These are phyloP conservation scores for Aureobasidium pullulans DNA, from an alignment of 2,329 filamentous ascomycete species.

Conservation along the genomic window DNA sequence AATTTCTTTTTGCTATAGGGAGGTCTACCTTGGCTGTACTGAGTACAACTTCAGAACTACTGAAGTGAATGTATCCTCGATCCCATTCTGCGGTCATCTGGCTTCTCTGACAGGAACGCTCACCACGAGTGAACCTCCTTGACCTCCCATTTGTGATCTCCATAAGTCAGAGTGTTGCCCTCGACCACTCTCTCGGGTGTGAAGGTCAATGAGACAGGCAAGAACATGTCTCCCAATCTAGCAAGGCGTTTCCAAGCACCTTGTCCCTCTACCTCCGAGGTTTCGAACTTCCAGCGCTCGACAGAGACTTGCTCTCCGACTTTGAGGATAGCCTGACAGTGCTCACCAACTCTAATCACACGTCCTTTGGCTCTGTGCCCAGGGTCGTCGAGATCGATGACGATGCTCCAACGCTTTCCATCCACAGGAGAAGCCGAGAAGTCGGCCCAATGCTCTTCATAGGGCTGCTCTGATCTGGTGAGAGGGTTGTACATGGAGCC, in stretches of 20 bases:
- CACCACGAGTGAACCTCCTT: constrained; percentile 25
- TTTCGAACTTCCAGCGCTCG: constrained; percentile 49
- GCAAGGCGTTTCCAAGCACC: constrained; percentile 31
- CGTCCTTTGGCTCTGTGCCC: constrained; percentile 37
- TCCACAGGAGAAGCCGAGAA: constrained; percentile 27
- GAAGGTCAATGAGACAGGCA: constrained; percentile 35
- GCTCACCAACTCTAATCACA: constrained; percentile 47
- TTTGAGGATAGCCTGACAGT: constrained; percentile 50
- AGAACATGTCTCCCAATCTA: constrained; percentile 31
- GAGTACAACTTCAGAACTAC: too few species aligned
- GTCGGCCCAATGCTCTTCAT: constrained; percentile 62
- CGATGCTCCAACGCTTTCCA: constrained; percentile 24
- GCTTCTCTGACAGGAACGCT: not conserved
- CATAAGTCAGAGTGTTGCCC: constrained; percentile 27
- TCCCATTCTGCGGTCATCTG: too few species aligned
- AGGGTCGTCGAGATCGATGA: constrained; percentile 35
- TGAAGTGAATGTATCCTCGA: too few species aligned
- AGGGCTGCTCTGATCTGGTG: constrained; percentile 44
- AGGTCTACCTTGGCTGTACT: too few species aligned
- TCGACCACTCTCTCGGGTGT: constrained; percentile 24
- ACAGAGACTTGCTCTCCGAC: constrained; percentile 36
- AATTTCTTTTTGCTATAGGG: too few species aligned
- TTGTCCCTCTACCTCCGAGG: constrained; percentile 13
- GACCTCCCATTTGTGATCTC: constrained; percentile 31
- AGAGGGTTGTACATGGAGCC: constrained; percentile 54